phyloP scores from a whole-genome alignment of 306 rosid species.

The Fagus crenata region DNA sequence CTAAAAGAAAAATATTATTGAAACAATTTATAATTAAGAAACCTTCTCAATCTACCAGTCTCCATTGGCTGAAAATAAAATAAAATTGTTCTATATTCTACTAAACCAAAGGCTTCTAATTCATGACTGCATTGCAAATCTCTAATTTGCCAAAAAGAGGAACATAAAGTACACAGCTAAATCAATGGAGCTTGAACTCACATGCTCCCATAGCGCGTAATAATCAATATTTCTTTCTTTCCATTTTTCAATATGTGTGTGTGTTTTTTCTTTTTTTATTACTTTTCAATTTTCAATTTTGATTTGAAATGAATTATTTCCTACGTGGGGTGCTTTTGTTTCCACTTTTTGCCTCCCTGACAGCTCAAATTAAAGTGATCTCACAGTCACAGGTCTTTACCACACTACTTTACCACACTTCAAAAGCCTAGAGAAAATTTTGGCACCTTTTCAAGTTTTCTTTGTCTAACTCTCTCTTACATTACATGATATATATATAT shows the following conservation, averaged over 20 bases:
- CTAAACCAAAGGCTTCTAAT: no score
- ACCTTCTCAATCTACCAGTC: no score
- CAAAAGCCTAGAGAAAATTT: slow-evolving; percentile 15
- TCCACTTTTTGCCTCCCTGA: slow-evolving; percentile 33
- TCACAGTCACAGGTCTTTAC: slow-evolving; percentile 28
- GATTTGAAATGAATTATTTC: slow-evolving; percentile 10
- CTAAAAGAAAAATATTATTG: no score
- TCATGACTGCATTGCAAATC: neutral
- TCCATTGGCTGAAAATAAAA: no score
- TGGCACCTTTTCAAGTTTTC: neutral
- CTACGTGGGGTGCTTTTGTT: slow-evolving; percentile 16
- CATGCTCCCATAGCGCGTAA: neutral
- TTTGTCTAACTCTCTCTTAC: neutral
- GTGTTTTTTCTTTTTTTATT: neutral
- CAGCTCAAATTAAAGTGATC: slow-evolving; percentile 42
- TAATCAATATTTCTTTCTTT: neutral
- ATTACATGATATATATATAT: no score
- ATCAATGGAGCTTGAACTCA: neutral
- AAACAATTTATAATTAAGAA: no score
- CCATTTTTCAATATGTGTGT: neutral
- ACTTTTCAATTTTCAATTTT: slow-evolving; percentile 4
- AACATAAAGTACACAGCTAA: neutral
- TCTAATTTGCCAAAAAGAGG: neutral
- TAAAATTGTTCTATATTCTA: no score
- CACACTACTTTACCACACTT: slow-evolving; percentile 23